Conservation (phyloP, 2,329 filamentous ascomycete genomes). For the Talaromyces amestolkiae region DNA sequence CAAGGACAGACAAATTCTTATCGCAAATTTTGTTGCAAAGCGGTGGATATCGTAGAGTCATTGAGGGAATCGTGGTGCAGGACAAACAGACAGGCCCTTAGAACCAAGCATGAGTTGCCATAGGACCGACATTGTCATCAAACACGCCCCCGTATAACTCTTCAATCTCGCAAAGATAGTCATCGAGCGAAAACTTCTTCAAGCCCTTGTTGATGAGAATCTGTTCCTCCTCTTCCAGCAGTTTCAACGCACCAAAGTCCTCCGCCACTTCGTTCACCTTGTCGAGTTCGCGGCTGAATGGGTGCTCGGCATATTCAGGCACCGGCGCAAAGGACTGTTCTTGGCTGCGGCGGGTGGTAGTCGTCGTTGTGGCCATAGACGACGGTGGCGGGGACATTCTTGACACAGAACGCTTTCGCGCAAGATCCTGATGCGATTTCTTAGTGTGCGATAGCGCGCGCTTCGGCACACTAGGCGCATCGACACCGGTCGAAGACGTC, state of each 20-base stretch:
- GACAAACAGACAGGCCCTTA: conserved; percentile 23
- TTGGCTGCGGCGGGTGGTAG: conserved; percentile 34
- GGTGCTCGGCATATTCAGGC: conserved; percentile 54
- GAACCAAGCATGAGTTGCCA: conserved; percentile 41
- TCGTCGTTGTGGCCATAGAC: conserved; percentile 30
- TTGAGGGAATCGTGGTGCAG: conserved; percentile 8
- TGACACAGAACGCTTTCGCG: conserved; percentile 65
- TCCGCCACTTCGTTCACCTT: conserved; percentile 92
- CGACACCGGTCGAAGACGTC: conserved; percentile 45
- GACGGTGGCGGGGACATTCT: conserved; percentile 47
- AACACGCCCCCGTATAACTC: conserved; percentile 65
- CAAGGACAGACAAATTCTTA: background rate
- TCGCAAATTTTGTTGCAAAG: background rate
- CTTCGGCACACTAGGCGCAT: conserved; percentile 68
- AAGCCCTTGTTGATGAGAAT: conserved; percentile 69
- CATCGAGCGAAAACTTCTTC: conserved; percentile 70
- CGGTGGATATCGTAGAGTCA: conserved; percentile 14
- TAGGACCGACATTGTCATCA: conserved; percentile 41
- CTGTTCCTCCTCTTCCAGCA: conserved; percentile 71
- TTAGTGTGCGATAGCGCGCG: conserved; percentile 87
- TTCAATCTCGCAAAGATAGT: conserved; percentile 80
- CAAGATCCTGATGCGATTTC: conserved; percentile 73
- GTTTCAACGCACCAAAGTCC: conserved; percentile 67
- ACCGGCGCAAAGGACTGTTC: conserved; percentile 37
- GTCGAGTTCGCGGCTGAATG: conserved; percentile 85